Percentiles rank a stretch among this genome's conserved stretches.
Conservation (phyloP, 2,329 filamentous ascomycete genomes). For the Colletotrichum destructivum region DNA sequence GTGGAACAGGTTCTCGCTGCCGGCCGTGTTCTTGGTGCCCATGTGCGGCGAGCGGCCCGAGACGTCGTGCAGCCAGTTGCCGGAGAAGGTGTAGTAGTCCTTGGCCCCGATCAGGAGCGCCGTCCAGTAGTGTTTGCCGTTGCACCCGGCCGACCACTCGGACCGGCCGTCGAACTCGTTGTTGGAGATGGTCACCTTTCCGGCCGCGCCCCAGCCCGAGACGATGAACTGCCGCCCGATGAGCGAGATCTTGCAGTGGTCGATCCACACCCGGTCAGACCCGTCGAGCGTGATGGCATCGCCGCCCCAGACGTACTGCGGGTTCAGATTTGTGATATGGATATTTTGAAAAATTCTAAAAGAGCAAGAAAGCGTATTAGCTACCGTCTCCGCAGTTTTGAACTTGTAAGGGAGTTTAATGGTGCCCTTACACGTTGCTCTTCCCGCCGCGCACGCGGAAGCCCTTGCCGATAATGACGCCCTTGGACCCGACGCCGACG, state of each 20-base stretch:
- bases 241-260: slow-evolving; percentile 57
- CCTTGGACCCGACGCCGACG: slow-evolving; percentile 46
- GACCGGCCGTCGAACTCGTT: slow-evolving; percentile 57
- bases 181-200: slow-evolving; percentile 55
- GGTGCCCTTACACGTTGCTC: slow-evolving; percentile 61
- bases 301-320: slow-evolving; percentile 48
- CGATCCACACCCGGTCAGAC: slow-evolving; percentile 48
- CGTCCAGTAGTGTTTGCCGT: slow-evolving; percentile 52
- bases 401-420: slow-evolving; percentile 16
- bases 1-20: slow-evolving; percentile 44
- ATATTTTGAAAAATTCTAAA: slow-evolving; percentile 58
- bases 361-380: too few relatives aligned
- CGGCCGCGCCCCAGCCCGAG: slow-evolving; percentile 52
- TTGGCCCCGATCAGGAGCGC: slow-evolving; percentile 50
- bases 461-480: slow-evolving; percentile 55
- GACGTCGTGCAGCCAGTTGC: slow-evolving; percentile 49
- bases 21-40: slow-evolving; percentile 37
- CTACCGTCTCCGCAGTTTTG: too few relatives aligned
- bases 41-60: slow-evolving; percentile 49
- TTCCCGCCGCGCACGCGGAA: slow-evolving; percentile 58
- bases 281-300: slow-evolving; percentile 58
- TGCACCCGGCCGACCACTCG: slow-evolving; percentile 48
- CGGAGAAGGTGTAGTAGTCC: slow-evolving; percentile 45
- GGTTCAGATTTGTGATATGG: slow-evolving; percentile 60
- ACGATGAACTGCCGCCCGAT: slow-evolving; percentile 60